Evolutionary conservation across 2,329 filamentous ascomycete species (phyloP), one percentile per base, ranked within the genome.

Genomic region (Ophiosphaerella herpotricha): DNA sequence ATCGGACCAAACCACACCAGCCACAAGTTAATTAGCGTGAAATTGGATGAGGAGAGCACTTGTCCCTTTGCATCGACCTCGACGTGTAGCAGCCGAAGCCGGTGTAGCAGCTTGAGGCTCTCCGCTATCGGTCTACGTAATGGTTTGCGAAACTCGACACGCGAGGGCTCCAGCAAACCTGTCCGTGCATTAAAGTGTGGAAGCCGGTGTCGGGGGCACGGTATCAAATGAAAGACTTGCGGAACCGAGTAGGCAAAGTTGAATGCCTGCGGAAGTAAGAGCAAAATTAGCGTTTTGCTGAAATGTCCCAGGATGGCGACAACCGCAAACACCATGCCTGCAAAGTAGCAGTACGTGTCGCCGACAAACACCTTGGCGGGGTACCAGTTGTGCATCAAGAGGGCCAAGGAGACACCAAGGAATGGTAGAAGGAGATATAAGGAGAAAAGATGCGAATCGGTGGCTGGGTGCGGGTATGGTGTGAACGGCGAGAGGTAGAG

Each of bases 311-410:
- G 82, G 67, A 99, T 97, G 57, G 91, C 91, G 58, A 97, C 94
- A 38, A 97, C 92, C 46, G 93, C 94, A 71, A 99, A 99, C 34
- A 97, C 90, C 91, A 99, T 99, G 60, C 94, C 94, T 0, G 94
- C 94, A 74, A 99, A 97, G 77, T 99, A 99, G 82, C 94, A 99
- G 81, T 97, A 99, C 4, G 94, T 99, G 75, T 99, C 94, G 48
- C 94, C 94, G 8, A 97, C 93, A 68, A 99, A 99, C 8, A 97
- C 94, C 64, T 86, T 87, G 21, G 93, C 91, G 0, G 94, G 94
- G 70, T 91, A 99, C 90, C 91, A 95, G 75, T 99, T 99, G 78
- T 99, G 92, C 71, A 77, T 85, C 67, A 94, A 83, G 13, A 99
- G 82, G 7, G 94, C 94, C 43, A 89, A 75, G 7, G 91, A 97